phyloP scores from a whole-genome alignment of 345 rosid species.

The Gossypium sturtianum region DNA sequence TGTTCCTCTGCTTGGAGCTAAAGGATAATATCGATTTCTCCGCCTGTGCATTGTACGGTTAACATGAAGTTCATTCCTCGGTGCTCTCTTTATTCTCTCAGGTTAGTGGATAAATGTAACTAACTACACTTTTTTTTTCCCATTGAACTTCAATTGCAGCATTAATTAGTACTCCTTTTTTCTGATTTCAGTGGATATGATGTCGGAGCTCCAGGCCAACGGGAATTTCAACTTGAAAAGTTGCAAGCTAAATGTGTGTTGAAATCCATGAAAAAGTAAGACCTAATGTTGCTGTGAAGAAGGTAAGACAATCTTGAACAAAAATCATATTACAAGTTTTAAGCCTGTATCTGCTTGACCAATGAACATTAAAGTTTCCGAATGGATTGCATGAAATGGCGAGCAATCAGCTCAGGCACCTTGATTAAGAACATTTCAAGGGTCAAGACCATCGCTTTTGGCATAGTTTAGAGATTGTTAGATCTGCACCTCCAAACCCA shows the following conservation, averaged over 20 bases:
- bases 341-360: not conserved
- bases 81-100: not conserved
- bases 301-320: not conserved
- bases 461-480: constrained; percentile 54
- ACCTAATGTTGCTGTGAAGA: not conserved
- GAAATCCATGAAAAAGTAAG: not conserved
- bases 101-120: not conserved
- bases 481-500: constrained; percentile 91
- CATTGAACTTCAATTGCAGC: not conserved
- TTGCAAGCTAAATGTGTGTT: not conserved
- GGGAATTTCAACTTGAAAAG: not conserved
- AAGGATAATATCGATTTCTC: not conserved
- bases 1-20: not conserved
- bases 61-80: no score
- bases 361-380: not conserved
- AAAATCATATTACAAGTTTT: not conserved
- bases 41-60: not conserved
- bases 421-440: not conserved
- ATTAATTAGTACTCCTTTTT: no score
- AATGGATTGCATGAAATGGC: not conserved
- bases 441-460: constrained; percentile 37
- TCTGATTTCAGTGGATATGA: no score
- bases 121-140: not conserved
- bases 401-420: not conserved
- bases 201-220: not conserved